Base-by-base conservation (phyloP, 1,284 basidiomycete genomes). In the Melampsora larici-populina region DNA sequence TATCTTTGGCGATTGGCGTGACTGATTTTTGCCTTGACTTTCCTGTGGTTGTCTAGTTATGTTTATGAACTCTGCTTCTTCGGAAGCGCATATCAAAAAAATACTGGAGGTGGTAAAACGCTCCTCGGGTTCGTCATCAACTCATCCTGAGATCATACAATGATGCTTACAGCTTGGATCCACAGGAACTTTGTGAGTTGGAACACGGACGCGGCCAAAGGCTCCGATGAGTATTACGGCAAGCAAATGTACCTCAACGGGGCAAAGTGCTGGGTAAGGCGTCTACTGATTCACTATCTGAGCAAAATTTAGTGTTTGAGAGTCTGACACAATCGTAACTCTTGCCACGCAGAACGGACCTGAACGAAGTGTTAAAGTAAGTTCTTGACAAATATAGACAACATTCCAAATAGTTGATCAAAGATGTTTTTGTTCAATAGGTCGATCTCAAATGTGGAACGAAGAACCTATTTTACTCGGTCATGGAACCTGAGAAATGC, bases 21-120 rank as follows among this genome's bases (percentile, higher is more conserved):
- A n/a, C 36, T 67, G 8, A n/a, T 67, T 40, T 2, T 31, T 31
- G 21, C 31, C 31, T 63, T 67, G 40, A 15, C 17, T 67, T 67
- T 40, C 2, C 65, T 24, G 58, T 21, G 33, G 2, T 33, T 49
- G 36, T 31, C 11, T 79, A 94, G 93, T 79, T 99, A 98, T 85
- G 93, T 90, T 0, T 99, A 99, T 84, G 93, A 96, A 83, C 87
- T 97, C n/a, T 99, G 96, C 86, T 88, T 97, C 82, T 97, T 98
- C 80, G 89, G 90, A 17, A 89, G 91, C 80, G 92, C 91, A 0
- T 91, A 87, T 72, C 96, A 99, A 85, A 97, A 92, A 84, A 90
- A 92, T 24, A 92, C 91, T 83, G 89, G 90, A 79, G 92, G 93
- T 72, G 87, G 87, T 6, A 89, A 87, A 0, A 92, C 93, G 85